Conservation (phyloP, 163 green algal genomes). For the Scenedesmus sp. region DNA sequence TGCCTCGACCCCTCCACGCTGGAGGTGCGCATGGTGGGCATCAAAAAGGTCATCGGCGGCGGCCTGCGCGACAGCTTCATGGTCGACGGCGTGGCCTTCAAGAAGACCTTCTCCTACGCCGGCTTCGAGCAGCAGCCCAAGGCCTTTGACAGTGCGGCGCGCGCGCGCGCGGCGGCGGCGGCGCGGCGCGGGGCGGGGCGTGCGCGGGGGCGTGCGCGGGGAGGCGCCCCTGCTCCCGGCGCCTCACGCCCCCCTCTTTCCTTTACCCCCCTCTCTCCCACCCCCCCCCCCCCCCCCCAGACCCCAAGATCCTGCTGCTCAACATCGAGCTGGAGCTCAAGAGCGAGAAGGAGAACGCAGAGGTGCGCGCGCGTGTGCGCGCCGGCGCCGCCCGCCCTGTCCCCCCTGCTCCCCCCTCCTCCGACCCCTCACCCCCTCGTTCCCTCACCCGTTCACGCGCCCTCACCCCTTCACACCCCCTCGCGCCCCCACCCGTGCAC, state of each 20-base stretch:
- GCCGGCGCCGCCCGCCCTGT: not conserved
- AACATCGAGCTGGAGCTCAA: slow-evolving; percentile 99
- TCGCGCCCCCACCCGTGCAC: not conserved
- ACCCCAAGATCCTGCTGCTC: slow-evolving; percentile 95
- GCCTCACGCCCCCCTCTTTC: not conserved
- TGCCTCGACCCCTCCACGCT: slow-evolving; percentile 84
- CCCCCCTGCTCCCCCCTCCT: too few species aligned
- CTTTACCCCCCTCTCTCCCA: not conserved
- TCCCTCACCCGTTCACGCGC: not conserved
- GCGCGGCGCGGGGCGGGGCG: not conserved
- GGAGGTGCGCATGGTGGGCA: slow-evolving; percentile 94
- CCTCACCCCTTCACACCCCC: too few species aligned
- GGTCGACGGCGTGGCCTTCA: slow-evolving; percentile 98
- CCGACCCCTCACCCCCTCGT: too few species aligned
- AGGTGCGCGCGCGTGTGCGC: slow-evolving; percentile 71
- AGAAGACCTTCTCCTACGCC: slow-evolving; percentile 99
- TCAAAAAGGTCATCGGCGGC: slow-evolving; percentile 96
- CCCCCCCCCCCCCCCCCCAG: not conserved
- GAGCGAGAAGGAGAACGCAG: slow-evolving; percentile 97
- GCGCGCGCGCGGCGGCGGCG: slow-evolving; percentile 34
- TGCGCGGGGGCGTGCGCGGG: not conserved
- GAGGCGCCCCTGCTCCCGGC: not conserved
- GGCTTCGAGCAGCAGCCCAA: slow-evolving; percentile 99
- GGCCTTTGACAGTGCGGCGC: slow-evolving; percentile 49
- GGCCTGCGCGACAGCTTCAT: slow-evolving; percentile 96